These are phyloP conservation scores for Fusarium beomiforme DNA, from an alignment of 2,329 filamentous ascomycete species.

Conservation along the genomic window DNA sequence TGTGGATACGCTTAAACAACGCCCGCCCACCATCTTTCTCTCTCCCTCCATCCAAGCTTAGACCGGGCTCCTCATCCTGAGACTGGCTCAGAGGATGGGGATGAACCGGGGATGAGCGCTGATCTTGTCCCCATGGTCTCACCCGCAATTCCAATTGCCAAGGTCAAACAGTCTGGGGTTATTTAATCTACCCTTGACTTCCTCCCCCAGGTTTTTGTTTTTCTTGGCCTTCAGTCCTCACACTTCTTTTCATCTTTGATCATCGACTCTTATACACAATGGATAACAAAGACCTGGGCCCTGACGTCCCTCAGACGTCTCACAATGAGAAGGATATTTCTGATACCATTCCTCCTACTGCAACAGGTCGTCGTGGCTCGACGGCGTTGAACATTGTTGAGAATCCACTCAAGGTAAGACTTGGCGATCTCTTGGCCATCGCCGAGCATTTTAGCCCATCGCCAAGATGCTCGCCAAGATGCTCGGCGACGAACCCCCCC, in stretches of 20 bases:
- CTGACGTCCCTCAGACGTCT: constrained; percentile 10
- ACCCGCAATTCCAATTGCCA: not conserved
- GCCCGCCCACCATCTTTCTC: not conserved
- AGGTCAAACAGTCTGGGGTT: not conserved
- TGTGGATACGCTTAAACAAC: constrained; percentile 7
- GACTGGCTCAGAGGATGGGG: constrained; percentile 4
- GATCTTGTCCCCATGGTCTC: constrained; percentile 22
- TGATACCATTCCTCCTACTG: not conserved
- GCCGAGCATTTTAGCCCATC: not conserved
- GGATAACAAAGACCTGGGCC: constrained; percentile 20
- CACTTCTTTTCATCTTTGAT: not conserved
- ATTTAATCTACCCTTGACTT: constrained; percentile 9
- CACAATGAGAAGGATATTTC: constrained; percentile 6
- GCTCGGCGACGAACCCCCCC: not conserved
- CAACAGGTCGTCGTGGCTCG: constrained; percentile 6
- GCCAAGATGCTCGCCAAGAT: not conserved
- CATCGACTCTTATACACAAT: not conserved
- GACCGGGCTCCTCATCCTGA: not conserved
- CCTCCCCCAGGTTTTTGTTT: not conserved
- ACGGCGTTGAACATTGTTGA: constrained; percentile 21
- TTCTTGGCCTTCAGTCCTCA: not conserved
- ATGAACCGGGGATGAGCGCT: constrained; percentile 16
- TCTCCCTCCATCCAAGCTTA: not conserved
- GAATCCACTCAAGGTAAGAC: constrained; percentile 22
- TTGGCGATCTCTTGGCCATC: constrained; percentile 20